Conservation (phyloP, 495 filamentous ascomycete species). For the Neurospora sp. region DNA sequence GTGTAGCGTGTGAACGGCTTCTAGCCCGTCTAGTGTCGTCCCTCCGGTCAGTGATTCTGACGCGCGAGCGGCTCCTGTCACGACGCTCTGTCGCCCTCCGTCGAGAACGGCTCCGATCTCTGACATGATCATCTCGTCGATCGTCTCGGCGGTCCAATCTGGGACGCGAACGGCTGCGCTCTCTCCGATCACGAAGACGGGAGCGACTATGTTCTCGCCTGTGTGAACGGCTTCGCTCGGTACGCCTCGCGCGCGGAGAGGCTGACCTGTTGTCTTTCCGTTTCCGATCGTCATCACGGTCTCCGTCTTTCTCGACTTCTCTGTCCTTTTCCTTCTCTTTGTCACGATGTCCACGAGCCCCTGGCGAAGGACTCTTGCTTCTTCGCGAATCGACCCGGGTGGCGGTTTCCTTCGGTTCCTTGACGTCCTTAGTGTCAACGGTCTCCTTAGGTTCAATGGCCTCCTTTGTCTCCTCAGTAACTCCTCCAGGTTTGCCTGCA, state of each 20-base stretch:
- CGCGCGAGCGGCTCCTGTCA: slow-evolving; percentile 22
- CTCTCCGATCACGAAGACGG: slow-evolving; percentile 23
- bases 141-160: slow-evolving; percentile 15
- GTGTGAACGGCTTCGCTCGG: slow-evolving; percentile 16
- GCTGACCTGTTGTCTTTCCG: slow-evolving; percentile 14
- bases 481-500: slow-evolving; percentile 2
- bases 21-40: slow-evolving; percentile 22
- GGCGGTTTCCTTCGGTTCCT: slow-evolving; percentile 14
- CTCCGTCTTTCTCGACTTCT: slow-evolving; percentile 19
- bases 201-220: slow-evolving; percentile 15
- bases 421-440: slow-evolving; percentile 17
- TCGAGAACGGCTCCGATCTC: slow-evolving; percentile 22
- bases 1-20: slow-evolving; percentile 23
- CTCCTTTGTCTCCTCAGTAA: slow-evolving; percentile 14
- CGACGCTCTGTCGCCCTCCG: slow-evolving; percentile 15
- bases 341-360: slow-evolving; percentile 21
- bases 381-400: slow-evolving; percentile 22
- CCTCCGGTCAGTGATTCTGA: slow-evolving; percentile 15
- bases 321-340: slow-evolving; percentile 21
- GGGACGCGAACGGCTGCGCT: slow-evolving; percentile 29
- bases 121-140: slow-evolving; percentile 15
- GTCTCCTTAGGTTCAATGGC: slow-evolving; percentile 10
- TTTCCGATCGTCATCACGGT: slow-evolving; percentile 14
- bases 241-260: slow-evolving; percentile 13
- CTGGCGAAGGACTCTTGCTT: slow-evolving; percentile 22